Base-by-base conservation (phyloP, 257 asterid species). In the Sherardia arvensis region DNA sequence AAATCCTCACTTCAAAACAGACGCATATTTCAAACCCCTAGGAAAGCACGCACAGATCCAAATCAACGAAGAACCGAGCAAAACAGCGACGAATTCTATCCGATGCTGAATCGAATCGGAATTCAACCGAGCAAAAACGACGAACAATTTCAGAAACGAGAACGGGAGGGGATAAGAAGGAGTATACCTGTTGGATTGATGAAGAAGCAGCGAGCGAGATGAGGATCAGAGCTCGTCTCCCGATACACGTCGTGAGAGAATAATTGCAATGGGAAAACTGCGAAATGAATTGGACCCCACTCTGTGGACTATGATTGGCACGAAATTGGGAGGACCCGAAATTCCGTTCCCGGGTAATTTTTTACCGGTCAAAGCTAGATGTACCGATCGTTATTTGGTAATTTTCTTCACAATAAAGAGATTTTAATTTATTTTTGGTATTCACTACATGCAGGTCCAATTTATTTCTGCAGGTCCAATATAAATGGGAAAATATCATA, bases 11-110 rank as follows among this genome's bases (percentile, higher is more conserved):
- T n/a, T n/a, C n/a, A n/a, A 29, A 18, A 25, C 2, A 27, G 3
- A 11, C 27, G 47, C 11, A 17, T 15, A 30, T 48, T 10, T 10
- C 57, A 29, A 49, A 18, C 3, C 20, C 40, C 30, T 7, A 29
- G 38, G 32, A 28, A 49, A 64, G 29, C 26, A 28, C 15, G 49
- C 68, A 20, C 32, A 64, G 60, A 30, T 64, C 68, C 68, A 51
- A 49, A 64, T 6, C 45, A n/a, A 25, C 33, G 38, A 56, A 56
- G 38, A 63, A 28, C 29, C 7, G 40, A 28, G n/a, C 43, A 64
- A 29, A 64, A 22, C 57, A 65, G 36, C 8, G 54, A 0, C 12
- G 23, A 28, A 27, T 12, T 29, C 7, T 30, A 7, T 21, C 21
- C 33, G 27, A 64, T 6, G 27, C 48, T 47, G 7, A 20, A 64